phyloP scores from a whole-genome alignment of 257 asterid genomes.

The Solanum stenotomum region DNA sequence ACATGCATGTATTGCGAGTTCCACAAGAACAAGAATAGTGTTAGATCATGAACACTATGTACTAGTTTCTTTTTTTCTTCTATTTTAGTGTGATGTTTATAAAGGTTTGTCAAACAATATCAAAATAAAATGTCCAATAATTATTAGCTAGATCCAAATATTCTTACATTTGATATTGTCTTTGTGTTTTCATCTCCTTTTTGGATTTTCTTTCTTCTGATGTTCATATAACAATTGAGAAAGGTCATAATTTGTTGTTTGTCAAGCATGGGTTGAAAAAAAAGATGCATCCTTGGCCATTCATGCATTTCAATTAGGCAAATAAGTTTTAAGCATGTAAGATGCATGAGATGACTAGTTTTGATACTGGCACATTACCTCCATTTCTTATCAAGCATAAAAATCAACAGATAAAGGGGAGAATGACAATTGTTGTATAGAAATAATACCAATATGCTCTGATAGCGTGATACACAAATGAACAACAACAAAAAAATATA shows the following conservation, averaged over 20 bases:
- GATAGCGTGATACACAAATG: too few species aligned
- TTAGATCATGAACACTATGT: neutral
- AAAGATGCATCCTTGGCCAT: neutral
- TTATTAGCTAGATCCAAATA: neutral
- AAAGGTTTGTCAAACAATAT: neutral
- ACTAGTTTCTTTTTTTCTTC: neutral
- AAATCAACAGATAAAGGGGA: too few species aligned
- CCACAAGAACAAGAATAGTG: neutral
- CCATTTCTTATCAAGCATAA: too few species aligned
- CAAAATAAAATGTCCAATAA: neutral
- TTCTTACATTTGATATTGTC: neutral
- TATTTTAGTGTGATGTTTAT: neutral
- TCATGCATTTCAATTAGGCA: too few species aligned
- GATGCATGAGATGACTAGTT: too few species aligned
- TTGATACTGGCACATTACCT: too few species aligned
- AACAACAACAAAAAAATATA: too few species aligned
- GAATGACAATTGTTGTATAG: too few species aligned
- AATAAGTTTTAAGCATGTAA: too few species aligned
- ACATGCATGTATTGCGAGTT: neutral
- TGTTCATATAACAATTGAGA: neutral
- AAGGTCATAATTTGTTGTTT: neutral
- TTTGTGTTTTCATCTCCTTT: neutral
- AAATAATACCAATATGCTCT: too few species aligned
- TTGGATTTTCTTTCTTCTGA: neutral
- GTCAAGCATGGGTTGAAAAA: neutral